Percentiles rank a stretch among this genome's conserved stretches.
phyloP scores from a whole-genome alignment of 2,329 filamentous ascomycete species.

The Ceratocystis cubensis region DNA sequence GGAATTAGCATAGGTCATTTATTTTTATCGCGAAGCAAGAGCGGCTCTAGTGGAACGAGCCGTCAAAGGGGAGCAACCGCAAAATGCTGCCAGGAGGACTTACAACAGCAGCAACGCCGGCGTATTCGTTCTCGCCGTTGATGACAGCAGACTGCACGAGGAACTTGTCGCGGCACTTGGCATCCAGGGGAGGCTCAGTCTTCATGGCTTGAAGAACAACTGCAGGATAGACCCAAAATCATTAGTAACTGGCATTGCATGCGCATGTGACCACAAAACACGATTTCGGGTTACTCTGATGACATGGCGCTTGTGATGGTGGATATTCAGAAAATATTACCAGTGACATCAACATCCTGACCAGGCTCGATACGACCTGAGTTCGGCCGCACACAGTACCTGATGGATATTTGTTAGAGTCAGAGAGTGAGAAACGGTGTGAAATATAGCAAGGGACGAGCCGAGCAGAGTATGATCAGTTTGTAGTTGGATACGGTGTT shows the following conservation, averaged over 20 bases:
- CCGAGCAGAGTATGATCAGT: neutral
- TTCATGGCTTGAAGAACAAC: slow-evolving; percentile 98
- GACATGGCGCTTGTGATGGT: slow-evolving; percentile 2
- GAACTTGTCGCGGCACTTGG: slow-evolving; percentile 94
- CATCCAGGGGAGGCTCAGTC: slow-evolving; percentile 72
- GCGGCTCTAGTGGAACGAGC: neutral
- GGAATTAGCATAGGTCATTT: slow-evolving; percentile 14
- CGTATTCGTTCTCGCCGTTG: slow-evolving; percentile 69
- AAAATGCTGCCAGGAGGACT: slow-evolving; percentile 28
- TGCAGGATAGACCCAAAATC: slow-evolving; percentile 28
- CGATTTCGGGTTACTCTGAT: neutral
- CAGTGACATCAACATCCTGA: slow-evolving; percentile 81
- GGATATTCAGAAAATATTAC: slow-evolving; percentile 37
- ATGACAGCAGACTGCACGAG: slow-evolving; percentile 85
- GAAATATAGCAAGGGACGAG: neutral
- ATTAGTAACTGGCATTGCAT: slow-evolving; percentile 22
- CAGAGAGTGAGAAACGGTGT: neutral
- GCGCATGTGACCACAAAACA: slow-evolving; percentile 22
- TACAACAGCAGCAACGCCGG: slow-evolving; percentile 70
- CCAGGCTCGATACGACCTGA: slow-evolving; percentile 90
- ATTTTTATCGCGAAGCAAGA: neutral
- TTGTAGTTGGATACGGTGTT: neutral
- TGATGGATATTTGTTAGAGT: slow-evolving; percentile 30
- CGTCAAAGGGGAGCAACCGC: neutral
- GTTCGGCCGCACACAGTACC: slow-evolving; percentile 96